Evolutionary conservation across 768 basidiomycete species (phyloP).

Genomic region (Cystofilobasidium macerans): DNA sequence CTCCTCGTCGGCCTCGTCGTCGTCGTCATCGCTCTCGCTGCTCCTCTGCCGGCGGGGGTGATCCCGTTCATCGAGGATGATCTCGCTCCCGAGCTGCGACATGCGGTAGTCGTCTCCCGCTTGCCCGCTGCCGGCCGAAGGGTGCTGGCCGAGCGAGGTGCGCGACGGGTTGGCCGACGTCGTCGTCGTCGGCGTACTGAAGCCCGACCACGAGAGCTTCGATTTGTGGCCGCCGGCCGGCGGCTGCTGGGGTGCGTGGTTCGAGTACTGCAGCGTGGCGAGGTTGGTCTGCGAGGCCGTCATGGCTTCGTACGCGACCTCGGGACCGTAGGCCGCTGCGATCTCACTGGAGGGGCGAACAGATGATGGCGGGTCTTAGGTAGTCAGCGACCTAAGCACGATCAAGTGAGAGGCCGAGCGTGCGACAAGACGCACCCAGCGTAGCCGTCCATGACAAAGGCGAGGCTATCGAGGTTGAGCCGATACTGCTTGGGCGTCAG

Average conservation of each 20-base stretch:
- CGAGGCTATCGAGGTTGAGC: conserved; percentile 61
- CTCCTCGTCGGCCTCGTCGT: neutral
- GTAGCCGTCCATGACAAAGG: conserved; percentile 73
- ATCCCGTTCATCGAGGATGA: too few relatives aligned
- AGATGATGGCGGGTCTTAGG: neutral
- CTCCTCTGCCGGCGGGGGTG: too few relatives aligned
- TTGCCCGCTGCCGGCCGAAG: neutral
- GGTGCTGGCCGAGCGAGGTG: neutral
- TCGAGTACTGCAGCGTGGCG: conserved; percentile 32
- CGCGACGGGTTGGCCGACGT: neutral
- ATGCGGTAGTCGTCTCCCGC: neutral
- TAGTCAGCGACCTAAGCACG: neutral
- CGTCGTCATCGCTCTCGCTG: neutral
- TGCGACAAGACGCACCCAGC: conserved; percentile 46
- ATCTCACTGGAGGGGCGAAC: conserved; percentile 47
- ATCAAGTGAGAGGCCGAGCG: neutral
- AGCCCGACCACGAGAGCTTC: neutral
- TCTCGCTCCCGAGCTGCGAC: neutral
- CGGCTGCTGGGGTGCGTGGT: too few relatives aligned
- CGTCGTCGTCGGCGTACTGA: conserved; percentile 6
- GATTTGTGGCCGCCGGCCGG: neutral
- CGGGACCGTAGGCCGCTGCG: conserved; percentile 59
- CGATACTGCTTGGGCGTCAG: conserved; percentile 78
- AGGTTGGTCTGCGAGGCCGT: conserved; percentile 51
- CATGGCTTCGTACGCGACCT: conserved; percentile 52